Conservation (phyloP, 352 stramenopile genomes). For the Globisporangium emineosum region DNA sequence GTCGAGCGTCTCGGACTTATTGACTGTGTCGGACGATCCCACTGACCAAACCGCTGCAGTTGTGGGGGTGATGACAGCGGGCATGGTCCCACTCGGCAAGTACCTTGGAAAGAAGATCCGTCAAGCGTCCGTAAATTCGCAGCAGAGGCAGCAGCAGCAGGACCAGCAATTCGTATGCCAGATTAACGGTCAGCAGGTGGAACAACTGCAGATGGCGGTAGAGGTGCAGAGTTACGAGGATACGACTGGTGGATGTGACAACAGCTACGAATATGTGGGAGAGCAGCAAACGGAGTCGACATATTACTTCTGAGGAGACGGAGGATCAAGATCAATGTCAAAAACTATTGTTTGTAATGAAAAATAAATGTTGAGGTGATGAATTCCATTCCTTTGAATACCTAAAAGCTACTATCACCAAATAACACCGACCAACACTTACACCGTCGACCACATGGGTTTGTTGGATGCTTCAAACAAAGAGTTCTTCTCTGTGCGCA, state of each 20-base stretch:
- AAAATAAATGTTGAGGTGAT: neutral
- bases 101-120: constrained; percentile 13
- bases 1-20: constrained; percentile 13
- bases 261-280: constrained; percentile 4
- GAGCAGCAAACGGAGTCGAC: constrained; percentile 10
- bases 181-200: neutral
- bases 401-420: neutral
- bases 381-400: neutral
- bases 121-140: neutral
- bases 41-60: constrained; percentile 1
- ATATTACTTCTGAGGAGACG: constrained; percentile 7
- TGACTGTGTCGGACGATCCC: neutral
- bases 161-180: constrained; percentile 1
- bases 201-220: neutral
- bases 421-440: neutral
- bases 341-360: neutral
- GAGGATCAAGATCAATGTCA: no score
- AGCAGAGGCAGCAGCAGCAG: constrained; percentile 9
- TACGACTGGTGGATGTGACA: neutral
- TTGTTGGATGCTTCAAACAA: constrained; percentile 41
- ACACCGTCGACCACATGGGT: constrained; percentile 55
- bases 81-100: constrained; percentile 10
- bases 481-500: constrained; percentile 47
- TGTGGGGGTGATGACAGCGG: neutral
- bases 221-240: neutral